Base-by-base conservation (phyloP, 2,329 filamentous ascomycete genomes). In the Graphilbum ipis-grandicollis region DNA sequence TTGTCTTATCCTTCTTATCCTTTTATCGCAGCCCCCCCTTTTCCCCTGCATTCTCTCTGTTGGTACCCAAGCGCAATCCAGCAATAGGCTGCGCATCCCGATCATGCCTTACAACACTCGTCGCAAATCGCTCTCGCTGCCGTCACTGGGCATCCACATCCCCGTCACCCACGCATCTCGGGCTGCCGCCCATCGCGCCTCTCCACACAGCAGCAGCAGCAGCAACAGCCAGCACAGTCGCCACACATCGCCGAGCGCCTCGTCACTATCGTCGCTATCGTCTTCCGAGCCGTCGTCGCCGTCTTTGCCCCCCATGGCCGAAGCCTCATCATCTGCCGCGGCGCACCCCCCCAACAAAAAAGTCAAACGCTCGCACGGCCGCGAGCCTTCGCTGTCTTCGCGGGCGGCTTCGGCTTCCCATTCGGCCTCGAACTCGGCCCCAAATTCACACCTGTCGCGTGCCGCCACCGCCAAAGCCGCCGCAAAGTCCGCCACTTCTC, bases 61-160 rank as follows among this genome's bases (percentile, higher is more conserved):
- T 23, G 32, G 15, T 31, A 14, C 31, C 15, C 19, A 21, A 19
- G 13, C 31, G 12, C 12, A 17, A n/a, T 12, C 32, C 23, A 22
- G 33, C 23, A 39, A 28, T 39, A 35, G 34, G 33, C n/a, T 22
- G 13, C 9, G 8, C 28, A 23, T 39, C 34, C 6, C 44, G 44
- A 48, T 49, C 51, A 93, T 93, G 84, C 80, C 79, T 53, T 94
- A 94, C 68, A 93, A 94, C 60, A 96, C 88, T 48, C 81, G 88
- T 60, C 79, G 86, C 59, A 96, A 96, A 66, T 93, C 85, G 53
- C 66, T 98, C 47, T 94, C 86, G 44, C 67, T 96, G 52, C 81
- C 84, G 42, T 92, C 85, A 47, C 71, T 96, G 50, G 90, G 90
- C 55, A 93, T 96, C 50, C 82, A 90, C 51, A 67, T 94, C 45